phyloP scores from a whole-genome alignment of 2,329 filamentous ascomycete genomes.

The Xylariaceae sp. region DNA sequence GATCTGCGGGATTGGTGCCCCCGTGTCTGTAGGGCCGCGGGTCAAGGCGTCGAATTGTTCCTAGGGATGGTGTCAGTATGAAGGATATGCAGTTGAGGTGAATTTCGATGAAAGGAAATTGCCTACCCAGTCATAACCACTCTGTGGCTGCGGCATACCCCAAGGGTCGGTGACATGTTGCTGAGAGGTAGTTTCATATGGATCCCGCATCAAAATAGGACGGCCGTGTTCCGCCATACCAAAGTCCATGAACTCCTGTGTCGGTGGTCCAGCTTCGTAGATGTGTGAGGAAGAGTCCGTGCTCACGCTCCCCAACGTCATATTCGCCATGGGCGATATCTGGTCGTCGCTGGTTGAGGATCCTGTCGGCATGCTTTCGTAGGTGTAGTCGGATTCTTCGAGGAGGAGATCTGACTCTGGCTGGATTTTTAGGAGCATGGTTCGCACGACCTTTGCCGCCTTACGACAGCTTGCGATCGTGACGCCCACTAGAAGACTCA shows the following conservation, averaged over 20 bases:
- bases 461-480: constrained; percentile 40
- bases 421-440: constrained; percentile 42
- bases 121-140: constrained; percentile 29
- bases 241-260: constrained; percentile 18
- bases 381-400: background rate
- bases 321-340: constrained; percentile 17
- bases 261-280: constrained; percentile 7
- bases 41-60: constrained; percentile 28
- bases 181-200: constrained; percentile 1
- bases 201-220: constrained; percentile 3
- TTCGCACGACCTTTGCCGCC: constrained; percentile 41
- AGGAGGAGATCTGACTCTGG: constrained; percentile 18
- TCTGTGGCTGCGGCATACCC: constrained; percentile 21
- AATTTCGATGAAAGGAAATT: background rate
- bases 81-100: background rate
- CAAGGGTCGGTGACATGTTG: constrained; percentile 22
- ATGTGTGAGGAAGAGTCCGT: constrained; percentile 10
- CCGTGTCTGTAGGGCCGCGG: constrained; percentile 18
- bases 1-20: constrained; percentile 19
- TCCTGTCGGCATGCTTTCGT: constrained; percentile 1
- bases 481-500: constrained; percentile 29
- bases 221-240: constrained; percentile 12
- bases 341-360: constrained; percentile 9
- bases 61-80: constrained; percentile 17
- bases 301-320: constrained; percentile 15